A percentile compares a stretch with the other conserved stretches of the same genome.
These are phyloP conservation scores for Jatropha curcas DNA, from an alignment of 345 rosid genomes.

Conservation along the genomic window DNA sequence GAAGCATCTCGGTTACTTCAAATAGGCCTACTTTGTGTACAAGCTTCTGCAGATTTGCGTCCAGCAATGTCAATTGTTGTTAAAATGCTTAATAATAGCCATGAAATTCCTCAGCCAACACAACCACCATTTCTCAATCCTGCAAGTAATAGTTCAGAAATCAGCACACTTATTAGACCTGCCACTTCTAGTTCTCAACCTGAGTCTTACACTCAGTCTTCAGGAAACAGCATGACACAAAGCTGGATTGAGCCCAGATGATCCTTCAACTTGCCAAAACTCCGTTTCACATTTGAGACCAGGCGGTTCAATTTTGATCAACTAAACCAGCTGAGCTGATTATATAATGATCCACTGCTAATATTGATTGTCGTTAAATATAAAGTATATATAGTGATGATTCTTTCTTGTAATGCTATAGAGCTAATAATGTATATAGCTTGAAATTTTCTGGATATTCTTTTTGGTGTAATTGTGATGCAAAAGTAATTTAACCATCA, in stretches of 20 bases:
- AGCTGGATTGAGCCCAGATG: slow-evolving; percentile 59
- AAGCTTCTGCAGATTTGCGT: slow-evolving; percentile 79
- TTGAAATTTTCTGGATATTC: neutral
- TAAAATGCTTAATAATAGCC: slow-evolving; percentile 52
- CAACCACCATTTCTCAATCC: slow-evolving; percentile 77
- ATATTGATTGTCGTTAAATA: too few species aligned
- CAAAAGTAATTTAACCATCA: neutral
- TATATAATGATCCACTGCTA: too few species aligned
- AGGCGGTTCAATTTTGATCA: neutral
- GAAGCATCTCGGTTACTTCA: slow-evolving; percentile 56
- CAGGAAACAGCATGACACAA: slow-evolving; percentile 43
- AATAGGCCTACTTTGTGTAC: slow-evolving; percentile 77
- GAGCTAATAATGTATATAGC: neutral
- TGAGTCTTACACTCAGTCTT: slow-evolving; percentile 46
- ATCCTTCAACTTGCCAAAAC: neutral
- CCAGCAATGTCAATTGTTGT: slow-evolving; percentile 78
- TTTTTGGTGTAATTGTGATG: neutral
- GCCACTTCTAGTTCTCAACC: slow-evolving; percentile 27
- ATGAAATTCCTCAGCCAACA: slow-evolving; percentile 57
- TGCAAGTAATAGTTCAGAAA: slow-evolving; percentile 30
- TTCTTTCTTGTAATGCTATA: neutral
- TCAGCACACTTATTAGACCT: slow-evolving; percentile 14
- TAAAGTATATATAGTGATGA: too few species aligned
- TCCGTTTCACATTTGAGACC: neutral
- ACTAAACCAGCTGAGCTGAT: too few species aligned